A percentile compares a stretch with the other conserved stretches of the same genome.
phyloP scores from a whole-genome alignment of 345 rosid species.

The rapeseed (Brassica napus) region Da-Ae NC_063436.1:10204501-10205000 shows the following conservation, averaged over 20 bases:
- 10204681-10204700: slow-evolving; percentile 17
- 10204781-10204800: slow-evolving; percentile 80
- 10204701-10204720: slow-evolving; percentile 59
- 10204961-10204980: too few species aligned
- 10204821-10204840: slow-evolving; percentile 35
- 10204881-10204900: neutral
- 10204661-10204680: slow-evolving; percentile 22
- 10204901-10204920: neutral
- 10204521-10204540: neutral
- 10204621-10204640: slow-evolving; percentile 22
- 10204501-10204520: slow-evolving; percentile 5
- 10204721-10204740: slow-evolving; percentile 49
- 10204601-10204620: slow-evolving; percentile 18
- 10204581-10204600: slow-evolving; percentile 11
- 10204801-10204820: slow-evolving; percentile 77
- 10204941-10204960: neutral
- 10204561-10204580: slow-evolving; percentile 2
- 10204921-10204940: neutral
- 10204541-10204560: slow-evolving; percentile 21
- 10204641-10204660: slow-evolving; percentile 22
- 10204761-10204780: slow-evolving; percentile 73
- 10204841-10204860: neutral
- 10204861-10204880: neutral
- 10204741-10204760: slow-evolving; percentile 59
- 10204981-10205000: too few species aligned